Evolutionary conservation across 2,329 filamentous ascomycete species (phyloP), one percentile per base, ranked within the genome.

Genomic region (Catunica adiposa): DNA sequence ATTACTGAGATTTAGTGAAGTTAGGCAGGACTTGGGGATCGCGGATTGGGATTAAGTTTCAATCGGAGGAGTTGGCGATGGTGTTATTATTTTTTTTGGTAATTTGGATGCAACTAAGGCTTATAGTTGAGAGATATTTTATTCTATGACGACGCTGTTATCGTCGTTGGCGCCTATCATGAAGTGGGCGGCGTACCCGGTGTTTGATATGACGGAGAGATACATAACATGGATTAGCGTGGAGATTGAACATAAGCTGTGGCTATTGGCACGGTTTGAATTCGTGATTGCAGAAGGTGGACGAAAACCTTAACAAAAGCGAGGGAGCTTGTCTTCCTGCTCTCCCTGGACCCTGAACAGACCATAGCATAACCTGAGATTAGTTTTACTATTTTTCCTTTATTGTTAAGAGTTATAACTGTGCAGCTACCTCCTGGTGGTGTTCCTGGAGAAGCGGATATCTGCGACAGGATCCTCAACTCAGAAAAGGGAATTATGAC

Each of bases 91-190:
- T 0, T 79, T 78, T 54, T 75, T 74, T 60, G 70, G 78, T 56
- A 66, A 65, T 23, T 57, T 77, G 1, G 64, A 70, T 37, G 65
- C 77, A 40, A 70, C 73, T 60, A 68, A 72, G 23, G 74, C 74
- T 0, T 74, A 74, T 0, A 73, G 75, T 59, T 64, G 78, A 1
- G 76, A 75, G 1, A 74, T 73, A 1, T 73, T 73, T 59, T 64
- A 70, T 51, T 77, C 73, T 1, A 62, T 78, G 0, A 67, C 66
- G 7, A 22, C 46, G 20, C 54, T 34, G 8, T 14, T 29, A 14
- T 7, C 17, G 20, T 11, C 44, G 3, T 11, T 29, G n/a, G 31
- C 9, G 23, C 17, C 23, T 4, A 2, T 56, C 7, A n/a, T 8
- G 3, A n/a, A 14, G 11, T 51, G 48, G 48, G n/a, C 15, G 26